A percentile compares a stretch with the other conserved stretches of the same genome.
Evolutionary conservation across 495 filamentous ascomycete genomes (phyloP).

Genomic region (Podospora sp.): DNA sequence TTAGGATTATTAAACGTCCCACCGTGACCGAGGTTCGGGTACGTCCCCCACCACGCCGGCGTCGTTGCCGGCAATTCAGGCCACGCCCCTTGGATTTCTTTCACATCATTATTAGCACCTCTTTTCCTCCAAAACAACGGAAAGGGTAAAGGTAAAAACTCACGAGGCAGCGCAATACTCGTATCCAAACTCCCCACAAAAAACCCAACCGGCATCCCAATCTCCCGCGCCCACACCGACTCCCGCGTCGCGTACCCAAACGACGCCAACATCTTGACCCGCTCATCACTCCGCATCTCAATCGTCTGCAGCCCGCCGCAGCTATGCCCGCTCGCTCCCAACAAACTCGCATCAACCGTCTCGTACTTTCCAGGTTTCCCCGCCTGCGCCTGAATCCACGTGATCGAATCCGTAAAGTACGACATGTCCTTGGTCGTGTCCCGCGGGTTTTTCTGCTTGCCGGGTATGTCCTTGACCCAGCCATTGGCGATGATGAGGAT

Average conservation of each 20-base stretch:
- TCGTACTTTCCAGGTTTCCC: slow-evolving; percentile 5
- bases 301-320: slow-evolving; percentile 6
- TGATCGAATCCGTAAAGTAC: slow-evolving; percentile 5
- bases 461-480: slow-evolving; percentile 1
- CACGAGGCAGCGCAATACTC: neutral
- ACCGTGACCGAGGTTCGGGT: neutral
- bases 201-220: slow-evolving; percentile 2
- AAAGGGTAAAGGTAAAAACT: neutral
- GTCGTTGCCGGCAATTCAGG: neutral
- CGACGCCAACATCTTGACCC: slow-evolving; percentile 8
- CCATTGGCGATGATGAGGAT: slow-evolving; percentile 11
- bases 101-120: no score
- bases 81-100: slow-evolving; percentile 8
- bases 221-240: slow-evolving; percentile 9
- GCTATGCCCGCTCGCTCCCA: neutral
- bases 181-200: slow-evolving; percentile 10
- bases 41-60: slow-evolving; percentile 10
- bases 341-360: neutral
- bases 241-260: slow-evolving; percentile 7
- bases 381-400: neutral
- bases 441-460: neutral
- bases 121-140: no score
- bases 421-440: slow-evolving; percentile 1
- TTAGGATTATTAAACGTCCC: neutral
- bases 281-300: slow-evolving; percentile 3